Percentiles rank a stretch among this genome's conserved stretches.
phyloP scores from a whole-genome alignment of 352 stramenopile genomes.

The Globisporangium ultimum region DNA sequence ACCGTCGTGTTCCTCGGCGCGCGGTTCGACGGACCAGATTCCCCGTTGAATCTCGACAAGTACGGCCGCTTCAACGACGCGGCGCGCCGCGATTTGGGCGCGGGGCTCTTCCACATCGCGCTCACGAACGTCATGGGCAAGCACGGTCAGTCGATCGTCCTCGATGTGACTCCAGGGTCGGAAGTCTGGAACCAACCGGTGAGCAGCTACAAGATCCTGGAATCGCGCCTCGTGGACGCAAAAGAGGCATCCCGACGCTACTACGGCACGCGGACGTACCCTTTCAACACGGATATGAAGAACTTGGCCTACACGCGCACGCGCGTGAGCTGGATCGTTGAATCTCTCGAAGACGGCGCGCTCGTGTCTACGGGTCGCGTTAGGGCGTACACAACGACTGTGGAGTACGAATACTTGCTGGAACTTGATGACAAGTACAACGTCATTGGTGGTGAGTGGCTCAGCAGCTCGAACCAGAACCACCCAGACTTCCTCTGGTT shows the following conservation, averaged over 20 bases:
- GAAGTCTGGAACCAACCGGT: constrained; percentile 16
- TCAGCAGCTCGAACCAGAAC: too few relatives aligned
- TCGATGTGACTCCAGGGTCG: constrained; percentile 42
- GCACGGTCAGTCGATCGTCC: constrained; percentile 32
- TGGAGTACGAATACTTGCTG: too few relatives aligned
- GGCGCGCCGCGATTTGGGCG: constrained; percentile 41
- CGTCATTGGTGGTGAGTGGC: too few relatives aligned
- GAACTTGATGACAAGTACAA: too few relatives aligned
- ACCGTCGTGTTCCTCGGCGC: constrained; percentile 36
- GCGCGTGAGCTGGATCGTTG: constrained; percentile 32
- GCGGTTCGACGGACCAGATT: constrained; percentile 29
- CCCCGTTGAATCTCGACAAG: constrained; percentile 22
- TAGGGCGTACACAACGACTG: too few relatives aligned
- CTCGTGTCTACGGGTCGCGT: not conserved
- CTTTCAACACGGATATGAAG: too few relatives aligned
- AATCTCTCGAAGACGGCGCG: constrained; percentile 6
- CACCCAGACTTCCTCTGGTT: not conserved
- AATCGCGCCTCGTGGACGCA: constrained; percentile 15
- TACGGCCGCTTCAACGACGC: constrained; percentile 41
- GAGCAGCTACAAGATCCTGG: constrained; percentile 27
- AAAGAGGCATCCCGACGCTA: too few relatives aligned
- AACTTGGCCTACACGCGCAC: not conserved
- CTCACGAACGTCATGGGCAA: constrained; percentile 42
- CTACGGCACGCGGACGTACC: too few relatives aligned
- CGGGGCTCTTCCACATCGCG: constrained; percentile 48